Base-by-base conservation (phyloP, 768 basidiomycete species). In the Trametes cingulata region DNA sequence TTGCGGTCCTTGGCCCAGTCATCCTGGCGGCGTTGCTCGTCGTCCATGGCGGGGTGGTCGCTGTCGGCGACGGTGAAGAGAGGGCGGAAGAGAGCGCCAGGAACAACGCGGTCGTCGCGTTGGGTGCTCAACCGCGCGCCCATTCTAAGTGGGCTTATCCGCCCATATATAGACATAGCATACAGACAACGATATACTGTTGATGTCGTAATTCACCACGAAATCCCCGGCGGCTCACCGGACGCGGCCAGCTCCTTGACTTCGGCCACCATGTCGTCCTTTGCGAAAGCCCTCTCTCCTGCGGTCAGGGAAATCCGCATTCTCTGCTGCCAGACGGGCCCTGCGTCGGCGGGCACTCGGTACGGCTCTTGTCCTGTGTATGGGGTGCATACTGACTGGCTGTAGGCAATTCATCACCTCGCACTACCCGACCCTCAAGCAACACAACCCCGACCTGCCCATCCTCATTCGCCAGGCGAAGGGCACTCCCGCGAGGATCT, bases 391-490 rank as follows among this genome's bases (percentile, higher is more conserved):
- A 14, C 13, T 49, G 29, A 52, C 50, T 25, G 10, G 39, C 20
- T 27, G 14, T 72, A 93, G 93, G 66, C 85, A 92, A 75, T 94
- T 93, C 75, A 83, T 94, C 68, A 72, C 85, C 42, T 80, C 89
- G 25, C 82, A 85, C 63, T 93, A 93, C 70, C 84, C 88, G 5
- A 65, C 78, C 52, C 83, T 93, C 69, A 93, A 93, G 77, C 81
- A 90, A 71, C 77, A 88, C 73, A 94, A 94, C 70, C 92, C 91
- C 39, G 87, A 94, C 75, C 76, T 94, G n/a, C 92, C 91, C 17
- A 81, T 92, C 37, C 73, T 93, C 67, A 89, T 93, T 68, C 82
- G 92, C 67, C 89, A 92, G 75, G 92, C 90, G 15, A 77, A 76
- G 53, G 89, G 86, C 37, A 91, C 90, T 8, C 90, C 90, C 37